Evolutionary conservation across 139 green algal genomes (phyloP), one percentile per base, ranked within the genome.

Genomic region (Dunaliella sp.): DNA sequence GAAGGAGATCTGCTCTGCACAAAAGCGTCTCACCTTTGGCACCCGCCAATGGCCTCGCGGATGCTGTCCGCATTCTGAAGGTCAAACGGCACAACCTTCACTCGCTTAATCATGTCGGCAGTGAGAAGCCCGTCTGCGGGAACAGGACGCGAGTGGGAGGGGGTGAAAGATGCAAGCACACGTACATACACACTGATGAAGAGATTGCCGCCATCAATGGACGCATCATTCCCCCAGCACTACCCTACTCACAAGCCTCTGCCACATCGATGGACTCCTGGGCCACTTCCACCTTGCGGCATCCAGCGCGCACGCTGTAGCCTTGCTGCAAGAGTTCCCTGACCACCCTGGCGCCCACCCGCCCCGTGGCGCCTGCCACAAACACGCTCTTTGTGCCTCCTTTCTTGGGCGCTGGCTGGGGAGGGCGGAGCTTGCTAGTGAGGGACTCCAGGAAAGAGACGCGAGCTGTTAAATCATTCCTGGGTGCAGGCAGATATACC

Each of bases 281-380:
- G 0, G 94, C 95, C 30, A 88, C 88, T 33, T 96, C 90, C 21
- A 90, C 57, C 59, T 93, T 90, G 34, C 93, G 88, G 12, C 93
- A 93, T n/a, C 94, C 95, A 0, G 95, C 96, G 25, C 95, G 91
- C 0, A 98, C 95, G 26, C 85, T 92, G 88, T 93, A 94, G 76
- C 95, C 95, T 1, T 87, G 48, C 3, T 73, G 37, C 59, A 95
- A 65, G 72, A 95, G 89, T 88, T 94, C 91, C 81, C 89, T 90
- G 48, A 97, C 94, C 1, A 97, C 90, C 57, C 95, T 93, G 0
- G 91, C 88, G 32, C 96, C 96, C 33, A 95, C 84, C 26, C 94
- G 88, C 30, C 96, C 96, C 3, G 95, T 98, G 2, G 94, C 89
- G 0, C 96, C 96, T 24, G 96, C 96, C 12, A 98, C 94, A 87